Conservation (phyloP, 176 grass and related monocot genomes). For the Olyra latifolia region DNA sequence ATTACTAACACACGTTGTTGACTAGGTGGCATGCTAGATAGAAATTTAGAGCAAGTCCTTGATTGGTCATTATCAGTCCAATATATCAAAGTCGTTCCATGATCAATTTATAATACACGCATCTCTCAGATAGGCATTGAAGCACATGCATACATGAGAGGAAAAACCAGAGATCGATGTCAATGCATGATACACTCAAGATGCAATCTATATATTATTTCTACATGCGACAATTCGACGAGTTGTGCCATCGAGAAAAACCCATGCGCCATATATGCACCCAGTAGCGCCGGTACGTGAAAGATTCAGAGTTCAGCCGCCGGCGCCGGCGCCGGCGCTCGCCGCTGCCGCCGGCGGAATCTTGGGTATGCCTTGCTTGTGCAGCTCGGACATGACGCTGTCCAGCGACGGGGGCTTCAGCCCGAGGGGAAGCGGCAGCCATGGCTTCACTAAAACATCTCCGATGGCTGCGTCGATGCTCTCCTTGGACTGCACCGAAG, state of each 20-base stretch:
- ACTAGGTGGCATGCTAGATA: too few relatives aligned
- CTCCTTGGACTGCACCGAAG: constrained; percentile 55
- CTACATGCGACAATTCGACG: constrained; percentile 47
- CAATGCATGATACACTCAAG: neutral
- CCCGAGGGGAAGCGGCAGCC: constrained; percentile 88
- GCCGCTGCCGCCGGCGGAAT: constrained; percentile 45
- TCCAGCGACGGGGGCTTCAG: constrained; percentile 76
- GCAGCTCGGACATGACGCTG: constrained; percentile 80
- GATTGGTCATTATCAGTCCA: constrained; percentile 20
- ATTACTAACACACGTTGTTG: too few relatives aligned
- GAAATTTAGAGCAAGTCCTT: neutral
- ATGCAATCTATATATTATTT: neutral
- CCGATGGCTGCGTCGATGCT: constrained; percentile 91
- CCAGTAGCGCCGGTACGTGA: neutral
- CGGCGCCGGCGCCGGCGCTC: neutral
- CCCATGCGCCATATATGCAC: neutral
- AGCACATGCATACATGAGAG: constrained; percentile 21
- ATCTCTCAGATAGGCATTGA: neutral
- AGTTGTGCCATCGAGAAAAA: constrained; percentile 16
- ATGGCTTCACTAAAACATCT: constrained; percentile 96
- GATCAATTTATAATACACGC: constrained; percentile 30
- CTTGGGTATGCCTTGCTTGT: constrained; percentile 72
- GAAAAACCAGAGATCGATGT: constrained; percentile 22
- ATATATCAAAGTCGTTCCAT: constrained; percentile 15
- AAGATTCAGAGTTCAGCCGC: neutral